Evolutionary conservation across 441 rosid species (phyloP).

Genomic region (Pelargonium citronellum): DNA sequence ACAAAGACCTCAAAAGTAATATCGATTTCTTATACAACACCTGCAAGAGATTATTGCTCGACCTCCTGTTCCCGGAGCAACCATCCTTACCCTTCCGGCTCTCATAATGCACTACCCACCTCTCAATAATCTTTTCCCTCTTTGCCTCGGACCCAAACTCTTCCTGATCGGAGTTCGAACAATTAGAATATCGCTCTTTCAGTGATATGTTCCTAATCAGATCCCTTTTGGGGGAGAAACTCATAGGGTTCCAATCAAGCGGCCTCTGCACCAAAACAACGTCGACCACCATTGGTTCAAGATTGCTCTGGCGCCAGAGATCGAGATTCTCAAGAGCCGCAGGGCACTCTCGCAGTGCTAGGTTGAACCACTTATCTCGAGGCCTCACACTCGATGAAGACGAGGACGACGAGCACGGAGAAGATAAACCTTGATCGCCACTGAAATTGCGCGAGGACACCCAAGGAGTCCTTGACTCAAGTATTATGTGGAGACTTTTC

Average conservation of each 20-base stretch:
- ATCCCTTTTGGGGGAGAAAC: constrained; percentile 41
- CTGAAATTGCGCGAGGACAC: constrained; percentile 69
- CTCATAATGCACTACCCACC: constrained; percentile 88
- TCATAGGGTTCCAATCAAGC: constrained; percentile 40
- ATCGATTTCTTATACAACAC: constrained; percentile 66
- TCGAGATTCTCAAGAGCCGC: constrained; percentile 68
- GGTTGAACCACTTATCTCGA: constrained; percentile 85
- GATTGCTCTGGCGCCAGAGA: constrained; percentile 53
- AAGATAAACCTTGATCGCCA: constrained; percentile 62
- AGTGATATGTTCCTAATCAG: constrained; percentile 42
- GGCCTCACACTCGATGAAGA: constrained; percentile 79
- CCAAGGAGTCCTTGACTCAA: constrained; percentile 74
- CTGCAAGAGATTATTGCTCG: constrained; percentile 47
- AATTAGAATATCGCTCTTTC: constrained; percentile 38
- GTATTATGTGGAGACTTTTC: constrained; percentile 79
- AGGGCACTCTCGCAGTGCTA: constrained; percentile 85
- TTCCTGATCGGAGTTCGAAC: constrained; percentile 66
- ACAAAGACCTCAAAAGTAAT: constrained; percentile 77
- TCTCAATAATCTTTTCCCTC: constrained; percentile 72
- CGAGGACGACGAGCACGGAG: constrained; percentile 70
- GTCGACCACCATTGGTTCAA: constrained; percentile 80
- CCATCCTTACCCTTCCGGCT: constrained; percentile 49
- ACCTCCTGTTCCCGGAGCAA: constrained; percentile 51
- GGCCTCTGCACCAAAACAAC: constrained; percentile 66
- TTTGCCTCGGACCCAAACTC: constrained; percentile 40